Evolutionary conservation across 768 basidiomycete species (phyloP), one percentile per base, ranked within the genome.

Genomic region (Pisolithus tinctorius): DNA sequence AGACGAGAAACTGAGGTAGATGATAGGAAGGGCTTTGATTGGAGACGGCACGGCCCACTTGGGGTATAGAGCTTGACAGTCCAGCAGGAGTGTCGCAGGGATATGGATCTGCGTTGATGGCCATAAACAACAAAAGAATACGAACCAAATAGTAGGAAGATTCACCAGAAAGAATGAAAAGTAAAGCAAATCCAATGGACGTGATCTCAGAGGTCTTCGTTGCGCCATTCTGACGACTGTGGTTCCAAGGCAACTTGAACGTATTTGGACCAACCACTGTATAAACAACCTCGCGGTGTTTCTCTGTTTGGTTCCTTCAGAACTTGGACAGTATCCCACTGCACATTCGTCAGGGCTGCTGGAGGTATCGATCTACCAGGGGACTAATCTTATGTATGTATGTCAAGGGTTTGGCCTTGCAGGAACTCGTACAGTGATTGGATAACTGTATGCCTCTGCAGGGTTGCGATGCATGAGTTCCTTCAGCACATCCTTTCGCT

Each of bases 61-160:
- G 5, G 84, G 82, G 56, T 81, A 84, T 36, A 93, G 51, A 7
- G 78, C 69, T 65, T 92, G 89, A 11, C 83, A 64, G 66, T 93
- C 91, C 41, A 92, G 66, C 26, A 84, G 60, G 7, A 92, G 59
- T 4, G 88, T 81, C 4, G 84, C 80, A 0, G 82, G 78, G 31
- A 90, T 70, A 60, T 93, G 89, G 1, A 82, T 69, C 80, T 82
- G 55, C 45, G 41, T 16, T 29, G 14, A 23, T 27, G 42, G 16
- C 26, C 9, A 11, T 44, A 36, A 4, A 6, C 11, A 7, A 42
- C 29, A 10, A 14, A 47, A 11, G 16, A 53, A 38, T 26, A 14
- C 10, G 41, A 31, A 45, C 10, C 17, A 6, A 29, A 20, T 5
- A 30, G 26, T 49, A 1, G 27, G 7, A 17, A 25, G 6, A 62